A percentile compares a stretch with the other conserved stretches of the same genome.
These are phyloP conservation scores for Casuarina equisetifolia DNA, from an alignment of 306 rosid genomes.

Conservation along the genomic window DNA sequence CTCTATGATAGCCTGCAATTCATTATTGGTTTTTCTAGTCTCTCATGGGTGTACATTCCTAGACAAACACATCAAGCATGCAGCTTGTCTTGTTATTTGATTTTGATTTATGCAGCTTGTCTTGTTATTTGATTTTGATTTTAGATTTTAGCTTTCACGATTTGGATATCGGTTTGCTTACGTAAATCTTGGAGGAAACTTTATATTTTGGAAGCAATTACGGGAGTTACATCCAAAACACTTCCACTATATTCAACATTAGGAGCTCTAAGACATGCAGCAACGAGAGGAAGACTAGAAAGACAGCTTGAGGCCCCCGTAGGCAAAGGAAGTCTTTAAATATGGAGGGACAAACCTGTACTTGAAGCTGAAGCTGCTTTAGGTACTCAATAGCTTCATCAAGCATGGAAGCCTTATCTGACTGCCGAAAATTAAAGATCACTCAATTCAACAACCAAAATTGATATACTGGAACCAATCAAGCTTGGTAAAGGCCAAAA, in stretches of 20 bases:
- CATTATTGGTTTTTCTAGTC: background rate
- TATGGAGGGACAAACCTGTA: conserved; percentile 57
- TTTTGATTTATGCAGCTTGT: background rate
- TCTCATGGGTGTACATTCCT: background rate
- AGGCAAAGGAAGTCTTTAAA: conserved; percentile 13
- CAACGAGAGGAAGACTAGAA: background rate
- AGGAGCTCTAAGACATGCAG: background rate
- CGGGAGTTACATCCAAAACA: background rate
- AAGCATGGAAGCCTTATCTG: conserved; percentile 96
- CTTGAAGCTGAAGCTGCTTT: conserved; percentile 99
- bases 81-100: background rate
- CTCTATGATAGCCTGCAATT: background rate
- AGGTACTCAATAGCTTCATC: conserved; percentile 98
- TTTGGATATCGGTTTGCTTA: background rate
- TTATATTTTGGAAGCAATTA: background rate
- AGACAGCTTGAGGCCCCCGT: background rate
- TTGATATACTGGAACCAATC: background rate
- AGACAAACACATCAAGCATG: background rate
- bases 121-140: background rate
- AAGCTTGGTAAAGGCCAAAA: background rate
- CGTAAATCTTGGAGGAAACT: background rate
- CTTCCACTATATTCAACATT: background rate
- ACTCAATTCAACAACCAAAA: conserved; percentile 9
- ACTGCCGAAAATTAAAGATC: conserved; percentile 43
- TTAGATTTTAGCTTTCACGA: background rate